These are phyloP conservation scores for Phyllosticta citrichinensis DNA, from an alignment of 2,329 filamentous ascomycete genomes.

Conservation along the genomic window DNA sequence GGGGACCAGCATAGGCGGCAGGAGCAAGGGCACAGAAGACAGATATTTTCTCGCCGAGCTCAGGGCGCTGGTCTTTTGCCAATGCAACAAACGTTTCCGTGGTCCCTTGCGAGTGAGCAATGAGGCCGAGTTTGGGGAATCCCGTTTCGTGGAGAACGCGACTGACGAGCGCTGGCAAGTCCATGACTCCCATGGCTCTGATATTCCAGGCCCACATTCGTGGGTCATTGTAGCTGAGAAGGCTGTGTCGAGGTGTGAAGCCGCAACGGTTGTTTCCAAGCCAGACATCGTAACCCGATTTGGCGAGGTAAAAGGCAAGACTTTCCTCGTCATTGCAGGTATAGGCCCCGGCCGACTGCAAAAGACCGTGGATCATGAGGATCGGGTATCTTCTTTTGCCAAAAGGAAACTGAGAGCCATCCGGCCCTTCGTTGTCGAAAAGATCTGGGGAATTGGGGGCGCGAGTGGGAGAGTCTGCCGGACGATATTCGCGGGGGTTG, in stretches of 20 bases:
- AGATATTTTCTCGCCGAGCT: constrained; percentile 69
- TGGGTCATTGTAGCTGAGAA: constrained; percentile 64
- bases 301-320: constrained; percentile 84
- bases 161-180: constrained; percentile 70
- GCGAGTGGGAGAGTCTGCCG: constrained; percentile 40
- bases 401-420: constrained; percentile 19
- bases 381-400: constrained; percentile 64
- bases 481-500: constrained; percentile 63
- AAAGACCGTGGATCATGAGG: constrained; percentile 74
- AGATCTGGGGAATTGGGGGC: constrained; percentile 49
- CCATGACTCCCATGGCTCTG: constrained; percentile 72
- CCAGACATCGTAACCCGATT: constrained; percentile 91
- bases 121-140: constrained; percentile 70
- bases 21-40: constrained; percentile 89
- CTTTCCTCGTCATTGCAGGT: constrained; percentile 85
- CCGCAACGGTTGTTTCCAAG: constrained; percentile 89
- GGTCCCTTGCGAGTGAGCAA: constrained; percentile 86
- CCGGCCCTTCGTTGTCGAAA: constrained; percentile 38
- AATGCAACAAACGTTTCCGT: constrained; percentile 80
- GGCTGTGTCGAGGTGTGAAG: constrained; percentile 64
- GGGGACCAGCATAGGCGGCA: constrained; percentile 76
- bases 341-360: constrained; percentile 82
- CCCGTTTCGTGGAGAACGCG: constrained; percentile 73
- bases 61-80: constrained; percentile 80
- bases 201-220: constrained; percentile 98